Percentiles rank a stretch among this genome's conserved stretches.
Conservation (phyloP, 208 protist species). For the Leishmania arabica region DNA sequence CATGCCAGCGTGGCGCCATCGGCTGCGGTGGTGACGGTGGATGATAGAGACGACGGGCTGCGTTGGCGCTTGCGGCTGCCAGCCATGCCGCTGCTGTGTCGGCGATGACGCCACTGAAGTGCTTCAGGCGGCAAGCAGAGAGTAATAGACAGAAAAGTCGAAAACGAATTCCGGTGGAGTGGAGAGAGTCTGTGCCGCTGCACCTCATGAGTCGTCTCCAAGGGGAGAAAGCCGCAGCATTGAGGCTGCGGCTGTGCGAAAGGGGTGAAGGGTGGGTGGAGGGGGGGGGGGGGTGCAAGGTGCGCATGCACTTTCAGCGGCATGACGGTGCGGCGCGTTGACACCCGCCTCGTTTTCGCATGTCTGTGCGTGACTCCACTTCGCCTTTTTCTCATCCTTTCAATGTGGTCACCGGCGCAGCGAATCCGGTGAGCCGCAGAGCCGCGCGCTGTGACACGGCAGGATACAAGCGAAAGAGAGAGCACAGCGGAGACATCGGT, state of each 20-base stretch:
- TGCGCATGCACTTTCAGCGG: background rate
- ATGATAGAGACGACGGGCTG: constrained; percentile 2
- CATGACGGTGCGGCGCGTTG: background rate
- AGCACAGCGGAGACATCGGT: background rate
- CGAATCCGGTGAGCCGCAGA: background rate
- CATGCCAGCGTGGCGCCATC: background rate
- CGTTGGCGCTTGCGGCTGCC: constrained; percentile 16
- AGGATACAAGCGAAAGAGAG: background rate
- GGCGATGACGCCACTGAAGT: background rate
- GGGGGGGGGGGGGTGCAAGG: background rate
- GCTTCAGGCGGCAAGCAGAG: background rate
- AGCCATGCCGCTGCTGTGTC: constrained; percentile 13
- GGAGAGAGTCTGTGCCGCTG: background rate
- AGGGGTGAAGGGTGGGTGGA: background rate
- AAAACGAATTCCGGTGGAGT: background rate
- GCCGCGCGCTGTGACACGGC: background rate
- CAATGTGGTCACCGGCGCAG: background rate
- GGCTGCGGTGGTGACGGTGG: background rate
- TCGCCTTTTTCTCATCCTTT: background rate
- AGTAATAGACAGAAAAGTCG: too few relatives aligned
- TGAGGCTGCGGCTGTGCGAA: background rate
- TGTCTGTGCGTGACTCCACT: background rate
- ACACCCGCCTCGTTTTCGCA: background rate
- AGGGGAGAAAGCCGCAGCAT: background rate
- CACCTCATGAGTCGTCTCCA: background rate